phyloP scores from a whole-genome alignment of 1,284 basidiomycete genomes.

The Melampsora larici-populina region DNA sequence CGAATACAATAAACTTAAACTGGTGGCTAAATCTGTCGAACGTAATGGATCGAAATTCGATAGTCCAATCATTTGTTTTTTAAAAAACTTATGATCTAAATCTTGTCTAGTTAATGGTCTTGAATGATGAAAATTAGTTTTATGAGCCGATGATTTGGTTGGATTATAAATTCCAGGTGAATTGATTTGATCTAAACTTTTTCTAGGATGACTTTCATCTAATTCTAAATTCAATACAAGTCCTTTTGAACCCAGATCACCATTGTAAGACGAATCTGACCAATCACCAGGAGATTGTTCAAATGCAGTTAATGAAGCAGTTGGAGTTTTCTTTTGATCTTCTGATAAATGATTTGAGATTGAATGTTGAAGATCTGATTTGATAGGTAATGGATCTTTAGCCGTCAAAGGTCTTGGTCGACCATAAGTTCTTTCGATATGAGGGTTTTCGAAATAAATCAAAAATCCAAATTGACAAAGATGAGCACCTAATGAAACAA shows the following conservation, averaged over 20 bases:
- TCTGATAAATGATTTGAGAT: not conserved
- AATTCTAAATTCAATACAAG: conserved; percentile 8
- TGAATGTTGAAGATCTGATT: not conserved
- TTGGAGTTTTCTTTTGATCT: not conserved
- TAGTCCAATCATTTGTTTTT: conserved; percentile 77
- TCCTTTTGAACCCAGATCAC: conserved; percentile 44
- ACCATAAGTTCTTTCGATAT: conserved; percentile 56
- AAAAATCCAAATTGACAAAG: conserved; percentile 94
- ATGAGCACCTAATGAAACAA: conserved; percentile 86
- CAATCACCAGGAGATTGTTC: not conserved
- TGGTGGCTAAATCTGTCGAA: conserved; percentile 66
- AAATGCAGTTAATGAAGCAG: not conserved
- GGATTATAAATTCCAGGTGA: conserved; percentile 45
- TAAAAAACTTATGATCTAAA: conserved; percentile 82
- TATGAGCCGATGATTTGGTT: not conserved
- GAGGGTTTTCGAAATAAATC: conserved; percentile 94
- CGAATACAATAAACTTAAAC: conserved; percentile 63
- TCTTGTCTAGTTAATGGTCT: conserved; percentile 72
- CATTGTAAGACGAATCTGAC: not conserved
- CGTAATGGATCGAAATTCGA: conserved; percentile 78
- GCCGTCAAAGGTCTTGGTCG: conserved; percentile 46
- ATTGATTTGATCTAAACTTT: conserved; percentile 16
- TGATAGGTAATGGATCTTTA: conserved; percentile 19
- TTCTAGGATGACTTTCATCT: conserved; percentile 14
- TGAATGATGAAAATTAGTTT: conserved; percentile 9